Conservation (phyloP, 768 basidiomycete species). For the Phylloporus sp. region DNA sequence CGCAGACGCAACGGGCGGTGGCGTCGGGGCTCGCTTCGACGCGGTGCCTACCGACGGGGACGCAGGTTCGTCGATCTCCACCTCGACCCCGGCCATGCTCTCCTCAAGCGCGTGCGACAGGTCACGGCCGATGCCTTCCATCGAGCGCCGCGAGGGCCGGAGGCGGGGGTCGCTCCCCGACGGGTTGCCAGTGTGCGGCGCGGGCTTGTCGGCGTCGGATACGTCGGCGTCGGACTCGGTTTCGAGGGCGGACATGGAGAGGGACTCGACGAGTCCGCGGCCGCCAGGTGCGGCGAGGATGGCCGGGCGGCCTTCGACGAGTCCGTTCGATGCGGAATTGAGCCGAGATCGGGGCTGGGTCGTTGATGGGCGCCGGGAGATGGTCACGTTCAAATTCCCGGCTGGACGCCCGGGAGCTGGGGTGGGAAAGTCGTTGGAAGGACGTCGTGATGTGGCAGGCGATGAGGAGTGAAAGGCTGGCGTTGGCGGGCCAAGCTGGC, state of each 20-base stretch:
- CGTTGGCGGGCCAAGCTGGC: conserved; percentile 68
- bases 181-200: conserved; percentile 8
- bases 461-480: conserved; percentile 44
- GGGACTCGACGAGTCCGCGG: conserved; percentile 36
- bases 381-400: conserved; percentile 26
- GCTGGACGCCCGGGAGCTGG: conserved; percentile 21
- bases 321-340: conserved; percentile 16
- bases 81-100: conserved; percentile 2
- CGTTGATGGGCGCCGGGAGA: conserved; percentile 26
- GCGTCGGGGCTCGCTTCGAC: conserved; percentile 5
- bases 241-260: conserved; percentile 54
- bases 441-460: conserved; percentile 46
- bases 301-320: conserved; percentile 20
- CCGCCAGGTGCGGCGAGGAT: conserved; percentile 23
- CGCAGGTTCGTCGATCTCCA: background rate
- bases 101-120: conserved; percentile 30
- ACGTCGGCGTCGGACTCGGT: conserved; percentile 41
- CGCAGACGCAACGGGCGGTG: background rate
- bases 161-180: conserved; percentile 7
- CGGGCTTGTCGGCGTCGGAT: conserved; percentile 17
- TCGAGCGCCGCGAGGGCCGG: conserved; percentile 23
- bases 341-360: conserved; percentile 23
- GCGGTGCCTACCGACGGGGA: background rate
- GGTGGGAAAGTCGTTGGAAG: conserved; percentile 27
- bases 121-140: conserved; percentile 32